Evolutionary conservation across 257 asterid genomes (phyloP), one percentile per base, ranked within the genome.

Genomic region (Salvia miltiorrhiza): DNA sequence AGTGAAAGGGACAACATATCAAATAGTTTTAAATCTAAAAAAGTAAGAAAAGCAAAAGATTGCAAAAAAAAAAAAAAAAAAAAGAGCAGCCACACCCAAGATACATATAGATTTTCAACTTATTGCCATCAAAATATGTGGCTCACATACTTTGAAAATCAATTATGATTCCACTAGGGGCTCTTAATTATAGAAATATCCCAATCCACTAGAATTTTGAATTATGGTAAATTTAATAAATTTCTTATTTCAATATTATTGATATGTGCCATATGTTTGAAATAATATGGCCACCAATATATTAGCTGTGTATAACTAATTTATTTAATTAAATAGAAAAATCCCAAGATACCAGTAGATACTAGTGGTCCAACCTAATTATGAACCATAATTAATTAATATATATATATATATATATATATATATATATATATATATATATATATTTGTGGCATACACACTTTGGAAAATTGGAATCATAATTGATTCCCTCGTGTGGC

Each of bases 401-500:
- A n/a, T n/a, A n/a, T n/a, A n/a, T n/a, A n/a, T n/a, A n/a, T n/a
- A n/a, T n/a, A n/a, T n/a, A n/a, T n/a, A n/a, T n/a, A n/a, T n/a
- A n/a, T n/a, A n/a, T n/a, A n/a, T n/a, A n/a, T n/a, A n/a, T n/a
- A n/a, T n/a, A n/a, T n/a, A n/a, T n/a, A n/a, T n/a, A n/a, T n/a
- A 9, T 14, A 2, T 4, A 13, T 37, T 10, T 53, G 60, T 68
- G 82, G 67, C 69, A 39, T 32, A 39, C 72, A 72, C 41, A 73
- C 78, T 63, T 40, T 21, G 43, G 43, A 37, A 7, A 37, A 7
- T 37, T 37, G 52, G 45, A 45, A 68, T 52, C 61, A 24, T 9
- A 50, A 41, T 43, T 68, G 79, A 75, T 68, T 68, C 71, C 55
- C 37, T 9, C 67, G 52, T 61, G 75, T 69, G 76, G 64, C 65